Evolutionary conservation across 176 grass and related monocot genomes (phyloP).

Genomic region (Pontederia paniculata): DNA sequence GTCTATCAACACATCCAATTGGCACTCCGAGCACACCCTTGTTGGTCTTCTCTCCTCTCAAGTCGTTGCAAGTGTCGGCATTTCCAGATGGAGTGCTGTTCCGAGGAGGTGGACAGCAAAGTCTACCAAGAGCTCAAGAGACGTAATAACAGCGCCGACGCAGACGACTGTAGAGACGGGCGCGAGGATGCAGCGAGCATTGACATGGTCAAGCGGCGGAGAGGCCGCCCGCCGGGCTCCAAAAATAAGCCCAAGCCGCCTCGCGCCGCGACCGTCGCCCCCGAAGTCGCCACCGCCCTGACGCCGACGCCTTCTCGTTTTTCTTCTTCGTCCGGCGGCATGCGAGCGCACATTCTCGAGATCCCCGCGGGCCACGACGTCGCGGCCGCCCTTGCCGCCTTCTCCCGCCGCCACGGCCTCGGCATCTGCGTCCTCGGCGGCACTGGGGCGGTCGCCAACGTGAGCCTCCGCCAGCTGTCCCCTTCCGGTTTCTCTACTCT

Average conservation of each 20-base stretch:
- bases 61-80: no score
- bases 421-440: not conserved
- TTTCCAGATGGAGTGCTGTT: no score
- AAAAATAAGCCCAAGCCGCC: conserved; percentile 92
- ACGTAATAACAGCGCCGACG: not conserved
- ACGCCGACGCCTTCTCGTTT: no score
- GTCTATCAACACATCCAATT: no score
- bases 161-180: not conserved
- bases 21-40: no score
- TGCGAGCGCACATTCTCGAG: conserved; percentile 11
- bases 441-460: conserved; percentile 1
- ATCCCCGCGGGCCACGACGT: conserved; percentile 70
- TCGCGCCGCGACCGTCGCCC: no score
- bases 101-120: no score
- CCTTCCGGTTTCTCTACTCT: conserved; percentile 6
- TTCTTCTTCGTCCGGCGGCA: no score
- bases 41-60: no score
- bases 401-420: conserved; percentile 22
- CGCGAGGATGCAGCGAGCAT: conserved; percentile 47
- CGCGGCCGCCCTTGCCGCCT: conserved; percentile 46
- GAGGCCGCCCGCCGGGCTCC: conserved; percentile 73
- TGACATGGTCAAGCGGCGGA: conserved; percentile 52
- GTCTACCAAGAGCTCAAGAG: no score
- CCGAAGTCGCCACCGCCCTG: no score
- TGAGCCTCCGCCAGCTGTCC: not conserved